Evolutionary conservation across 768 basidiomycete genomes (phyloP).

Genomic region (Hydnomerulius pinastri): DNA sequence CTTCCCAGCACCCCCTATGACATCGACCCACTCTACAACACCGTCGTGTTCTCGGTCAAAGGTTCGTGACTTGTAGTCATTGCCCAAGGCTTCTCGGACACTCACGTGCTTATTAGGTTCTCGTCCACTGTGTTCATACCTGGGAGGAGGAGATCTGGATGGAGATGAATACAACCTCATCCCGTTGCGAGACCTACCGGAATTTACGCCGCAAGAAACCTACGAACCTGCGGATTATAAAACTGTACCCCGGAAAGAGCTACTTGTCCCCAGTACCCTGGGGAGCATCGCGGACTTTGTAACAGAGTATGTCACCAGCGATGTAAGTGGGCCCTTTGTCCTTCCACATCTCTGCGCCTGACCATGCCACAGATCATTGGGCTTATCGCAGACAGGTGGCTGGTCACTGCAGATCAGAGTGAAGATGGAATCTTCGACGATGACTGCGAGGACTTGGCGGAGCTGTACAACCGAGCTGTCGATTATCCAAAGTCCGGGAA

Average conservation of each 20-base stretch:
- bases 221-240: conserved; percentile 49
- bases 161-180: conserved; percentile 62
- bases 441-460: conserved; percentile 54
- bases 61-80: conserved; percentile 39
- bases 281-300: conserved; percentile 70
- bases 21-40: conserved; percentile 55
- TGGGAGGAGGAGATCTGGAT: too few species aligned
- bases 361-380: conserved; percentile 50
- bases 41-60: conserved; percentile 62
- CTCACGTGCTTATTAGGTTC: too few species aligned
- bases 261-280: conserved; percentile 55
- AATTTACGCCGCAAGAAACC: conserved; percentile 29
- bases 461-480: conserved; percentile 59
- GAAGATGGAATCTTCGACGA: conserved; percentile 33
- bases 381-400: conserved; percentile 62
- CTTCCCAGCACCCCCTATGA: conserved; percentile 56
- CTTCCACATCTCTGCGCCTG: neutral
- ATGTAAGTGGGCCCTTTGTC: neutral
- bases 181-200: conserved; percentile 38
- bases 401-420: conserved; percentile 64
- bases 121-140: too few species aligned
- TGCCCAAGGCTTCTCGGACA: neutral
- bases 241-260: conserved; percentile 45
- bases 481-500: conserved; percentile 41
- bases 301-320: conserved; percentile 56